phyloP scores from a whole-genome alignment of 768 basidiomycete genomes.

The Myochromella boudieri region DNA sequence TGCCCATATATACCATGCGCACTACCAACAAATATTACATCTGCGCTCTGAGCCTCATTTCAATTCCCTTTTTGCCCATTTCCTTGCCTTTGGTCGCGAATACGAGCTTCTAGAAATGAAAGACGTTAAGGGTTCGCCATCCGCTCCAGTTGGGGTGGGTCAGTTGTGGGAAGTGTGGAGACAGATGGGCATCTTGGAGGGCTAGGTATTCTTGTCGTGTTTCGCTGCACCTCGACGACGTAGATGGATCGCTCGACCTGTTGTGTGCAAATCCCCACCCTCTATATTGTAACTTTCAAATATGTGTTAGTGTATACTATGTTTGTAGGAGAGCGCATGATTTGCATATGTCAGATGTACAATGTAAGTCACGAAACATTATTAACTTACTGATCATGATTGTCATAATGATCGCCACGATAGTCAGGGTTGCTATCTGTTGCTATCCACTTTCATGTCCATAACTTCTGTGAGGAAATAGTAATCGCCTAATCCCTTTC shows the following conservation, averaged over 20 bases:
- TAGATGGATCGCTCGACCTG: neutral
- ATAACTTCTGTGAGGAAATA: slow-evolving; percentile 3
- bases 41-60: slow-evolving; percentile 94
- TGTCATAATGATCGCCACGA: slow-evolving; percentile 9
- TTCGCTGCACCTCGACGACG: neutral
- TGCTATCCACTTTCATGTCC: neutral
- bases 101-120: slow-evolving; percentile 91
- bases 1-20: slow-evolving; percentile 96
- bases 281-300: too few species aligned
- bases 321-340: too few species aligned
- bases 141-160: slow-evolving; percentile 70
- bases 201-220: slow-evolving; percentile 22
- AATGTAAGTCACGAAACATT: slow-evolving; percentile 3
- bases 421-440: slow-evolving; percentile 6
- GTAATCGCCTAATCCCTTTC: slow-evolving; percentile 8
- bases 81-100: slow-evolving; percentile 93
- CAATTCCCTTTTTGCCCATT: slow-evolving; percentile 97
- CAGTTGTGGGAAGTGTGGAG: slow-evolving; percentile 87
- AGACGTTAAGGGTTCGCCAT: slow-evolving; percentile 75
- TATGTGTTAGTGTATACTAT: too few species aligned
- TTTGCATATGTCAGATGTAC: neutral
- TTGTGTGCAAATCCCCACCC: too few species aligned
- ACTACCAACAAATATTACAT: slow-evolving; percentile 90
- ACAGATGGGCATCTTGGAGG: slow-evolving; percentile 81
- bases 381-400: slow-evolving; percentile 4